Conservation (phyloP, 2,329 filamentous ascomycete species). For the Exophiala aquamarina region DNA sequence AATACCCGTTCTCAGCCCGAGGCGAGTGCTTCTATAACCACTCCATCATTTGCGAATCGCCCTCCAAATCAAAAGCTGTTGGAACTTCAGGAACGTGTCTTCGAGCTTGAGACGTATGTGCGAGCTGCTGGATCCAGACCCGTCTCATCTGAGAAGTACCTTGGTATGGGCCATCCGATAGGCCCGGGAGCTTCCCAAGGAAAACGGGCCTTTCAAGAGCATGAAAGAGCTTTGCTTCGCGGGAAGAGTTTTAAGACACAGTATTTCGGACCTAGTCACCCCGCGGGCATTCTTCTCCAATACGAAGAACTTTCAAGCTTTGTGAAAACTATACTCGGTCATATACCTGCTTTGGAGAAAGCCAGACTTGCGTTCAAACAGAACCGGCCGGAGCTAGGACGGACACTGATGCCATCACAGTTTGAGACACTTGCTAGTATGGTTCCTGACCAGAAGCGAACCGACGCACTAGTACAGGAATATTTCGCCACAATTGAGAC, state of each 20-base stretch:
- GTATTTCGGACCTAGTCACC: slow-evolving; percentile 28
- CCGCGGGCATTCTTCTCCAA: slow-evolving; percentile 25
- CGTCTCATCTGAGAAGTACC: slow-evolving; percentile 11
- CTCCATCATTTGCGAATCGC: slow-evolving; percentile 7
- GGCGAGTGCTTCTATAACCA: slow-evolving; percentile 1
- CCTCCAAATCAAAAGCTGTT: slow-evolving; percentile 12
- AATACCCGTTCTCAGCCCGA: neutral
- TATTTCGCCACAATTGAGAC: slow-evolving; percentile 56
- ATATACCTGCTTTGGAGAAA: slow-evolving; percentile 20
- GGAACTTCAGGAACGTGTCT: slow-evolving; percentile 20
- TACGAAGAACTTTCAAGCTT: slow-evolving; percentile 29
- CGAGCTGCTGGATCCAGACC: slow-evolving; percentile 16
- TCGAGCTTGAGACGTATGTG: slow-evolving; percentile 20
- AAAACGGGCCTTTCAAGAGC: slow-evolving; percentile 16
- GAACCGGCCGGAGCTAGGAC: slow-evolving; percentile 11
- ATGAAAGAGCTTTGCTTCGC: slow-evolving; percentile 25
- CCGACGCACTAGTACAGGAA: slow-evolving; percentile 24
- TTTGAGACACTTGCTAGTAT: slow-evolving; percentile 21
- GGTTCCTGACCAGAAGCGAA: slow-evolving; percentile 21
- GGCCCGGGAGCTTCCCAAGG: slow-evolving; percentile 3
- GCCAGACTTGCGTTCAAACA: slow-evolving; percentile 21
- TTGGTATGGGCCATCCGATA: slow-evolving; percentile 12
- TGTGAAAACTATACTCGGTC: slow-evolving; percentile 24
- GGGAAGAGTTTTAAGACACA: slow-evolving; percentile 28
- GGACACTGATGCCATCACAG: slow-evolving; percentile 11